Percentiles rank a stretch among this genome's conserved stretches.
phyloP scores from a whole-genome alignment of 2,329 filamentous ascomycete species.

The Aspergillus fumigatiaffinis region DNA sequence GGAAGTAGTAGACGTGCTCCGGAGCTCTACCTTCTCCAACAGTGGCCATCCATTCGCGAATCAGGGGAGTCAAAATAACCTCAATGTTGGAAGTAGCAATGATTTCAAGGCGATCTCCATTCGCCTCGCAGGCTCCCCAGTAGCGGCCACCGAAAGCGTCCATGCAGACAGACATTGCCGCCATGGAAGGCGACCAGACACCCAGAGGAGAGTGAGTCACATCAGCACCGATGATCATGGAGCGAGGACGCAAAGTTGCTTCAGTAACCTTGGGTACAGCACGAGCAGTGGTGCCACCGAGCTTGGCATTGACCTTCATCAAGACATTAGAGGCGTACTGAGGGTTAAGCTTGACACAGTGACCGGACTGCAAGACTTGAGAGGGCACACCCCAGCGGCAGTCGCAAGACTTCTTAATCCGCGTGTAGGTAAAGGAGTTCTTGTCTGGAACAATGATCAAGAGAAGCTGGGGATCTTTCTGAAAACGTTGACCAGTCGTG shows the following conservation, averaged over 20 bases:
- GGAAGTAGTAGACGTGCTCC: slow-evolving; percentile 80
- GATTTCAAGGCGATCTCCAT: slow-evolving; percentile 78
- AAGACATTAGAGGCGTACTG: slow-evolving; percentile 93
- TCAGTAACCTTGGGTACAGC: slow-evolving; percentile 42
- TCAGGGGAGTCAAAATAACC: slow-evolving; percentile 61
- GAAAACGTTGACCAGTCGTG: slow-evolving; percentile 50
- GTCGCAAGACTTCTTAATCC: slow-evolving; percentile 85
- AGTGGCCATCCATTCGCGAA: slow-evolving; percentile 60
- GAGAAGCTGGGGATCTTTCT: slow-evolving; percentile 66
- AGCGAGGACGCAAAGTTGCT: slow-evolving; percentile 42
- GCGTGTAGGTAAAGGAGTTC: slow-evolving; percentile 69
- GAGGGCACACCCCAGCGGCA: slow-evolving; percentile 79
- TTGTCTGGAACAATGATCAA: slow-evolving; percentile 73
- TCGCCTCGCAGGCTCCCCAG: slow-evolving; percentile 73
- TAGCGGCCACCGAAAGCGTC: slow-evolving; percentile 71
- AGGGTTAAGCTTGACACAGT: slow-evolving; percentile 64
- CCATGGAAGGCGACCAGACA: slow-evolving; percentile 66
- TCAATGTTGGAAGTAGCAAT: slow-evolving; percentile 65
- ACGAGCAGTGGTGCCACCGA: slow-evolving; percentile 72
- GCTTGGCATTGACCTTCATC: slow-evolving; percentile 96
- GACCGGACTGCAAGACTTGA: slow-evolving; percentile 70
- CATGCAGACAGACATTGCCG: slow-evolving; percentile 78
- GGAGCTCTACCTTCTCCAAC: slow-evolving; percentile 57
- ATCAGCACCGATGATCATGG: slow-evolving; percentile 86
- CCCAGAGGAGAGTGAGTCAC: slow-evolving; percentile 80